Percentiles rank a stretch among this genome's conserved stretches.
phyloP scores from a whole-genome alignment of 2,329 filamentous ascomycete species.

The Albifimbria verrucaria region DNA sequence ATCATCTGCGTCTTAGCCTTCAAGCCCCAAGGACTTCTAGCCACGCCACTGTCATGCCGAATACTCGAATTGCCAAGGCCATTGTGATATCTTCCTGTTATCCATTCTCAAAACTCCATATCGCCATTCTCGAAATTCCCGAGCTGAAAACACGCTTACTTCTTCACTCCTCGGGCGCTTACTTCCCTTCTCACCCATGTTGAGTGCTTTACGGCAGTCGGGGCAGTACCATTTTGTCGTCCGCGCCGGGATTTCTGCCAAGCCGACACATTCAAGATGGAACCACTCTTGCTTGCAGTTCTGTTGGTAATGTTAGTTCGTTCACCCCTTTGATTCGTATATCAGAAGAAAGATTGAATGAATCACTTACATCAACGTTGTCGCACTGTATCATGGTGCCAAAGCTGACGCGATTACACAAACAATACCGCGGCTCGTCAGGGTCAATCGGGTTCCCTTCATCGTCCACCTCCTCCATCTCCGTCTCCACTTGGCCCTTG shows the following conservation, averaged over 20 bases:
- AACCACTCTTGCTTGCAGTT: constrained; percentile 84
- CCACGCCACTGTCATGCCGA: too few species aligned
- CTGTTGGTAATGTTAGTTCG: constrained; percentile 24
- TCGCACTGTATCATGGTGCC: constrained; percentile 84
- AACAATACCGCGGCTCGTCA: constrained; percentile 72
- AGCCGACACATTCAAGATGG: constrained; percentile 72
- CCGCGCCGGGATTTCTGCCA: constrained; percentile 64
- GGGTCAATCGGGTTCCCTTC: constrained; percentile 70
- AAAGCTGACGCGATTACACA: constrained; percentile 76
- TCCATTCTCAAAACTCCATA: constrained; percentile 7
- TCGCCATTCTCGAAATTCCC: neutral
- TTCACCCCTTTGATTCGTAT: too few species aligned
- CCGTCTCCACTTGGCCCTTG: constrained; percentile 39
- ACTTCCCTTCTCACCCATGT: constrained; percentile 64
- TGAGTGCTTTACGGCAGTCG: constrained; percentile 62
- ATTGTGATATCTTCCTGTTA: too few species aligned
- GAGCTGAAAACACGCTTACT: constrained; percentile 17
- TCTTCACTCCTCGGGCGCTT: constrained; percentile 54
- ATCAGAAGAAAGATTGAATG: neutral
- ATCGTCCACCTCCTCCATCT: constrained; percentile 61
- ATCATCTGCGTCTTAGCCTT: too few species aligned
- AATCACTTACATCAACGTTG: constrained; percentile 64
- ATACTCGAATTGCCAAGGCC: too few species aligned
- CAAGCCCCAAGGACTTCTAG: too few species aligned
- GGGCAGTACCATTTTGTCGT: constrained; percentile 85